These are phyloP conservation scores for Tricholoma sp. DNA, from an alignment of 768 basidiomycete species.

Conservation along the genomic window DNA sequence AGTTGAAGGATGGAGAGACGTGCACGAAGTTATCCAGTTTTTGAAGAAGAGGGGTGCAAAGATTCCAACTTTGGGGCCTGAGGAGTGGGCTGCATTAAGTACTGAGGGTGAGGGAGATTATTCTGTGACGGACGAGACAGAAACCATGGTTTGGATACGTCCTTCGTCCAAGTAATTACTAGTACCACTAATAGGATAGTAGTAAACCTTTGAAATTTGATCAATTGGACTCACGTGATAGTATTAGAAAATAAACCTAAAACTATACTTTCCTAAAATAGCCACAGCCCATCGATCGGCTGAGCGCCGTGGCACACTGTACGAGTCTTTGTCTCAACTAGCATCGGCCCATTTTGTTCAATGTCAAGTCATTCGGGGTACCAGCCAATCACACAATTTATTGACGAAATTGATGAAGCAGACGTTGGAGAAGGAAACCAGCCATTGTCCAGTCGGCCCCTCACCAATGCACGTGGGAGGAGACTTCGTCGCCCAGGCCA, in stretches of 20 bases:
- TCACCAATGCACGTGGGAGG: slow-evolving; percentile 19
- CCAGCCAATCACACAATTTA: slow-evolving; percentile 38
- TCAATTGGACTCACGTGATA: too few relatives aligned
- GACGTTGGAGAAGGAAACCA: slow-evolving; percentile 30
- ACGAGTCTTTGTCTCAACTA: not conserved
- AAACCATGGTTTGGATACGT: slow-evolving; percentile 9
- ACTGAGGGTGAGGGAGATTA: slow-evolving; percentile 59
- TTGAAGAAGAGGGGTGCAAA: slow-evolving; percentile 68
- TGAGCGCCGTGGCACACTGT: not conserved
- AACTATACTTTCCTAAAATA: not conserved
- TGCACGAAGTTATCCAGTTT: slow-evolving; percentile 68
- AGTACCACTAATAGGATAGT: too few relatives aligned
- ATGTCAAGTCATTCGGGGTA: slow-evolving; percentile 41
- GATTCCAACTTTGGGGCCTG: slow-evolving; percentile 45
- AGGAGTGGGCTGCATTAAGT: slow-evolving; percentile 67
- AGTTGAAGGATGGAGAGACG: slow-evolving; percentile 54
- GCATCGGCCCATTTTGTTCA: not conserved
- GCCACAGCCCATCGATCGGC: too few relatives aligned
- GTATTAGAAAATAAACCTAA: too few relatives aligned
- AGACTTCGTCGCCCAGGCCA: slow-evolving; percentile 33
- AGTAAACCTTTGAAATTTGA: too few relatives aligned
- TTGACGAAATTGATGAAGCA: slow-evolving; percentile 37
- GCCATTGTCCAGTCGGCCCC: slow-evolving; percentile 19
- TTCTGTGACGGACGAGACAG: slow-evolving; percentile 27
- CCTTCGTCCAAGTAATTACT: not conserved